These are phyloP conservation scores for Aureobasidium uvarum DNA, from an alignment of 2,329 filamentous ascomycete species.

Conservation along the genomic window DNA sequence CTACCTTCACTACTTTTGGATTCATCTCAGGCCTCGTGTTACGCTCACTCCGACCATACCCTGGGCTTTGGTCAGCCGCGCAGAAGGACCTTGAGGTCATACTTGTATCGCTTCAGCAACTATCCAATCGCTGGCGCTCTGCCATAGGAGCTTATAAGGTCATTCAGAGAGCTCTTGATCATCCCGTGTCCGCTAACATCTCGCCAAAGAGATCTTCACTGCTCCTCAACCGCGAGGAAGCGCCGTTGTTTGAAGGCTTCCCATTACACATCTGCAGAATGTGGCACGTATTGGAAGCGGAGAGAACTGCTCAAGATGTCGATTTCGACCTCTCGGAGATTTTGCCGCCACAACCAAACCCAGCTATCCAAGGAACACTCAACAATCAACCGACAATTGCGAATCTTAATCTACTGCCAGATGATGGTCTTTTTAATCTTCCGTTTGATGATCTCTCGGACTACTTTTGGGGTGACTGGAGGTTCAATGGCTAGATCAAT, in stretches of 20 bases:
- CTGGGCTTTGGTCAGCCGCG: background rate
- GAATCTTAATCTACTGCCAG: background rate
- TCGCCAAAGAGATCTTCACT: background rate
- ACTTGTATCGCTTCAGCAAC: background rate
- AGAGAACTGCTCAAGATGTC: background rate
- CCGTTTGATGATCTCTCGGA: background rate
- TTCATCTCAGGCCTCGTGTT: background rate
- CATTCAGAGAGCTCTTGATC: background rate
- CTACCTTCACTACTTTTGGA: background rate
- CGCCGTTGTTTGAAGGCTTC: background rate
- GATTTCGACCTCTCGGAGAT: background rate
- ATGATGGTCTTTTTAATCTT: background rate
- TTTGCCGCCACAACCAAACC: background rate
- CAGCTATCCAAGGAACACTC: background rate
- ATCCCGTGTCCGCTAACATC: background rate
- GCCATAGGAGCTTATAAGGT: background rate
- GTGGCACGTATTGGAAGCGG: background rate
- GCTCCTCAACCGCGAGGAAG: background rate
- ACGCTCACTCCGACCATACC: background rate
- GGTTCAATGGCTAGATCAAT: background rate
- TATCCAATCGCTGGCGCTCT: background rate
- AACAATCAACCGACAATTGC: background rate
- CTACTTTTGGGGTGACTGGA: background rate
- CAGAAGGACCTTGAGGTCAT: background rate
- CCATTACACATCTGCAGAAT: background rate